Evolutionary conservation across 345 rosid genomes (phyloP).

Genomic region (Bretschneidera sinensis): DNA sequence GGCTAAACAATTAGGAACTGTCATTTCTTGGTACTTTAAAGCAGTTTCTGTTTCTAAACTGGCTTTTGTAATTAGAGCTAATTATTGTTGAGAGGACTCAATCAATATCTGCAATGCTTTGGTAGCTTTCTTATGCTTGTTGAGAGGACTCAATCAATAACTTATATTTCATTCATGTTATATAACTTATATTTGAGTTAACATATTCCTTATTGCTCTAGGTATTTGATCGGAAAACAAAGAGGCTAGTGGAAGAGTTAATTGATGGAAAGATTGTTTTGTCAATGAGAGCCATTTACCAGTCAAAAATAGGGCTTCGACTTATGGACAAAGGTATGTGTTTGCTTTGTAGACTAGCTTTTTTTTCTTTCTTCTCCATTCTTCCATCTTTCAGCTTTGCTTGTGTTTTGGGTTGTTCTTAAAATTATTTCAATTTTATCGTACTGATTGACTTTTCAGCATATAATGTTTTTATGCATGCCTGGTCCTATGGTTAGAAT

Average conservation of each 20-base stretch:
- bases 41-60: neutral
- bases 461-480: no score
- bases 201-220: constrained; percentile 28
- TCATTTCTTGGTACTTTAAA: no score
- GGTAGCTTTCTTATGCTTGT: no score
- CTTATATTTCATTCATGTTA: neutral
- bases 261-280: constrained; percentile 77
- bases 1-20: no score
- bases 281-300: constrained; percentile 95
- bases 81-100: no score
- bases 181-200: constrained; percentile 11
- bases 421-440: no score
- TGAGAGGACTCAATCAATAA: no score
- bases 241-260: constrained; percentile 89
- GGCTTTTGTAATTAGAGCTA: neutral
- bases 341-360: neutral
- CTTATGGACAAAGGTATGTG: constrained; percentile 74
- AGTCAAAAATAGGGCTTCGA: constrained; percentile 82
- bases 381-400: no score
- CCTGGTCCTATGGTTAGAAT: no score
- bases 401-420: no score
- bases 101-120: no score
- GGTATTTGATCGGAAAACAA: constrained; percentile 79
- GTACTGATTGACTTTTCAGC: no score
- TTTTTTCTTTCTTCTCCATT: neutral